Conservation (phyloP, 2,329 filamentous ascomycete species). For the Sarocladiaceae sp. region DNA sequence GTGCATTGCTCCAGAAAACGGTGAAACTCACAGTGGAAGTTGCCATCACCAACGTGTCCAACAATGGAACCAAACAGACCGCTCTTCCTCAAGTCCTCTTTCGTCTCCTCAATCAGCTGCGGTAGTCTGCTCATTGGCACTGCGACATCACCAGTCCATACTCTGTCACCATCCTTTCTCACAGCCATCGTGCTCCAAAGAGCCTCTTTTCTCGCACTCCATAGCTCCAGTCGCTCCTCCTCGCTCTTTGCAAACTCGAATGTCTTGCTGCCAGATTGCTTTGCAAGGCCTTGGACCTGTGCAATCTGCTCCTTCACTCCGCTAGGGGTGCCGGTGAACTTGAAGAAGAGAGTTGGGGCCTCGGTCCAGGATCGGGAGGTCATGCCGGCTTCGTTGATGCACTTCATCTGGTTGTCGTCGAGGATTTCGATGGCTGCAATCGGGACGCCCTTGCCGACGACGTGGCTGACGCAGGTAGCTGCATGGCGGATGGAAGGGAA, state of each 20-base stretch:
- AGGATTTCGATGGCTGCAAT: constrained; percentile 91
- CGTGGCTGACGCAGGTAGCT: constrained; percentile 72
- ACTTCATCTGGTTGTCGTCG: constrained; percentile 83
- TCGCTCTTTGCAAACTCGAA: constrained; percentile 74
- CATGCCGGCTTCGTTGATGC: constrained; percentile 61
- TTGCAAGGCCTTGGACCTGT: constrained; percentile 61
- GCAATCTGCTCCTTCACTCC: constrained; percentile 76
- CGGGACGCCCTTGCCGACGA: constrained; percentile 76
- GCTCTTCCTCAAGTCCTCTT: constrained; percentile 37
- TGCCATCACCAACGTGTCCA: constrained; percentile 73
- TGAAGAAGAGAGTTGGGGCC: constrained; percentile 77
- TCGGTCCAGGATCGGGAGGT: constrained; percentile 67
- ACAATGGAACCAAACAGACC: constrained; percentile 51
- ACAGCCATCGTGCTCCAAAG: constrained; percentile 76
- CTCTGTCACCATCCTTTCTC: constrained; percentile 60
- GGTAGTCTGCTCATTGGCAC: constrained; percentile 73
- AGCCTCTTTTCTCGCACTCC: constrained; percentile 80
- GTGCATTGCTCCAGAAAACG: background rate
- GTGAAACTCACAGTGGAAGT: constrained; percentile 59
- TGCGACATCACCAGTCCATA: constrained; percentile 85
- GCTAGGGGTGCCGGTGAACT: constrained; percentile 67
- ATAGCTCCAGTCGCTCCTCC: constrained; percentile 71
- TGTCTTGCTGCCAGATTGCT: constrained; percentile 55
- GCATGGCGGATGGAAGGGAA: constrained; percentile 61
- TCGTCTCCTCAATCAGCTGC: constrained; percentile 72